Evolutionary conservation across 2,329 filamentous ascomycete genomes (phyloP), one percentile per base, ranked within the genome.

Genomic region (Emmonsia crescens): DNA sequence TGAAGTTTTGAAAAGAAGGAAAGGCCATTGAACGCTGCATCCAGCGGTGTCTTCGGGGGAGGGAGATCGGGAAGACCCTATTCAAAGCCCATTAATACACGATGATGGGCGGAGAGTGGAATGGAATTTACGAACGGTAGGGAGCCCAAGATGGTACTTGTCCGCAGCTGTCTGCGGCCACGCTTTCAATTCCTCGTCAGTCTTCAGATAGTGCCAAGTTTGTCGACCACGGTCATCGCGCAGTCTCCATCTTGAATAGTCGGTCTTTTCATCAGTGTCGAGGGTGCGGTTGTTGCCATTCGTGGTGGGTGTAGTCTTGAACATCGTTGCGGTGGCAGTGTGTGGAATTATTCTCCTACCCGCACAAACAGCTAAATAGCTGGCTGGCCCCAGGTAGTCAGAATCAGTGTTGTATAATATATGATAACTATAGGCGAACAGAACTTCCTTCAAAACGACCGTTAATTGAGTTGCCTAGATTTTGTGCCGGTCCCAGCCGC

Each of bases 121-220:
- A 27, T 46, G 29, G 24, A 56, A 8, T 38, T n/a, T 65, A 61
- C 74, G 63, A 79, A 96, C 93, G 65, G 88, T 84, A 60, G 90
- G 85, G 55, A 96, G 76, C 21, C 90, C 90, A 21, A 99, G 74
- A 70, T 86, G 89, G 74, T 91, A 96, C 74, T 91, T 96, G 72
- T 99, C 95, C n/a, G 91, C 90, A 61, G 80, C 81, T 29, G 84
- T 88, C 76, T 96, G 92, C 5, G 93, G 91, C 92, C 93, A 96
- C 62, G 83, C 77, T 68, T 88, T 79, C 8, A 81, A 76, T 61
- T 89, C 85, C 63, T 89, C 81, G 60, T 94, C 87, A 10, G 84
- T 83, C 65, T 83, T 77, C 2, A 99, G 79, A 72, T 97, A 99
- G 70, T 94, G 89, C 94, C 94, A 99, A 58, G 90, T 96, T 69